Evolutionary conservation across 2,329 filamentous ascomycete genomes (phyloP).

Genomic region (Venturia nashicola): DNA sequence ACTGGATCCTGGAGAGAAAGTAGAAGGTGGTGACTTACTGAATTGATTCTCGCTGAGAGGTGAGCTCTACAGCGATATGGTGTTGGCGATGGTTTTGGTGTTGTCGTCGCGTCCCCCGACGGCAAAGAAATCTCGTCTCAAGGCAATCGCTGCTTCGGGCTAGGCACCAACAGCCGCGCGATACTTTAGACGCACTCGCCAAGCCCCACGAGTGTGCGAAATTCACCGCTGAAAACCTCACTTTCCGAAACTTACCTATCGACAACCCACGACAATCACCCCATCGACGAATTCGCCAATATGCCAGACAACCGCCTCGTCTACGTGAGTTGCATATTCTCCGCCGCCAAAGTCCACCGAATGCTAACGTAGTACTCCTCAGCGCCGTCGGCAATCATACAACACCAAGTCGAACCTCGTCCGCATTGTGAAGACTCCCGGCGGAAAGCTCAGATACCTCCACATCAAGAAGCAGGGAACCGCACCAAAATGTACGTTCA

Average conservation of each 20-base stretch:
- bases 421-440: conserved; percentile 90
- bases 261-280: conserved; percentile 1
- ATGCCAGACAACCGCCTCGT: conserved; percentile 10
- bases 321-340: conserved; percentile 5
- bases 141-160: background rate
- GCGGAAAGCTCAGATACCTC: conserved; percentile 87
- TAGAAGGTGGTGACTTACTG: background rate
- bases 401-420: conserved; percentile 98
- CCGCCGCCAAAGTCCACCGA: background rate
- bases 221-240: background rate
- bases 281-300: conserved; percentile 1
- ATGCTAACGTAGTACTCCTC: conserved; percentile 30
- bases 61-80: background rate
- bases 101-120: background rate
- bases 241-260: background rate
- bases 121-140: background rate
- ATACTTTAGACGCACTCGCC: background rate
- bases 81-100: background rate
- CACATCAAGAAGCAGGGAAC: conserved; percentile 99
- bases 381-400: conserved; percentile 40
- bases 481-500: conserved; percentile 68
- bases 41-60: background rate
- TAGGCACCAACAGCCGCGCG: background rate
- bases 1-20: background rate
- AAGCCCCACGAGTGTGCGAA: background rate